Evolutionary conservation across 2,329 filamentous ascomycete genomes (phyloP), one percentile per base, ranked within the genome.

Genomic region (Alternaria sp.): DNA sequence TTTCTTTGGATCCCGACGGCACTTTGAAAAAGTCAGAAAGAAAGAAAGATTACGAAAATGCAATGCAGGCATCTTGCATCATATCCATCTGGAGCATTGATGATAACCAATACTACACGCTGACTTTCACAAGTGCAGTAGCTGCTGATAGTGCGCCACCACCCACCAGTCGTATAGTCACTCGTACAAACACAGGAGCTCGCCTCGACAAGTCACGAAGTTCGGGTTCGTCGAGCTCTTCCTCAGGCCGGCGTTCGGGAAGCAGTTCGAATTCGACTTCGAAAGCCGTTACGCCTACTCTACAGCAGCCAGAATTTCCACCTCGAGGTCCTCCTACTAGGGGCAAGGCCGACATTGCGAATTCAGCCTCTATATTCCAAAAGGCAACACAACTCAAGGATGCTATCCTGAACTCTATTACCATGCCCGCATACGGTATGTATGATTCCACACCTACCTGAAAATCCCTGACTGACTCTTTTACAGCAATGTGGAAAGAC

Each of bases 371-470:
- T 0, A 83, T 91, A 12, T 84, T 93, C 23, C 89, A 92, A 71
- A 95, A 94, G 75, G 87, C 92, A 58, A 88, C 87, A 8, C 84
- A 89, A 55, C 88, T 95, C 82, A 94, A 94, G 77, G 91, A 94
- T 74, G 91, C 91, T 1, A 84, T 94, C 18, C 81, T 95, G 7
- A 91, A 93, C 73, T 92, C 89, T 43, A 92, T 92, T 25, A 87
- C 88, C 64, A 89, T 92, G 74, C 92, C 92, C 0, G 90, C 93
- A 21, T 82, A 94, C 47, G 90, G 71, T 74, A 56, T 26, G 71
- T 71, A 33, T 15, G 11, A 6, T 49, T 25, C 49, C 53, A n/a
- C 23, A 26, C 15, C 46, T 15, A 12, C 20, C 15, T 18, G 37
- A 41, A 37, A 14, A 3, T 15, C 20, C 45, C 28, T 8, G n/a